These are phyloP conservation scores for Ruellia speciosa DNA, from an alignment of 305 asterid species.

Conservation along the genomic window DNA sequence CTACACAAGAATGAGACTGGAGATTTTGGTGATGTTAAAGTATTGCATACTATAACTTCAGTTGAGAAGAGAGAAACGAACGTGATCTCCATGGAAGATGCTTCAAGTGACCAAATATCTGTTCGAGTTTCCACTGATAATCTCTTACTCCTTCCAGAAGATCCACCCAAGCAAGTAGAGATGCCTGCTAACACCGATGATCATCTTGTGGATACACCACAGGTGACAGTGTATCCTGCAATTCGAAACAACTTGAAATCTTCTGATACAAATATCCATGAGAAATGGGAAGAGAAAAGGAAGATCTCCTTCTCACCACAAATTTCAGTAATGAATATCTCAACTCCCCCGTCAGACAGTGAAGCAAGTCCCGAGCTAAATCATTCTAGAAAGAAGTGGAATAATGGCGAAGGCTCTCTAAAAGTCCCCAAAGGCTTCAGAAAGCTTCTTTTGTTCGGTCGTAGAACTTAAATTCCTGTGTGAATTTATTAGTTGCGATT, in stretches of 20 bases:
- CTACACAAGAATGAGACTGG: conserved; percentile 13
- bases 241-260: conserved; percentile 20
- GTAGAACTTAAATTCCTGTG: conserved; percentile 34
- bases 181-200: conserved; percentile 13
- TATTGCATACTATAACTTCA: conserved; percentile 34
- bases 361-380: conserved; percentile 34
- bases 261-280: conserved; percentile 19
- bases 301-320: conserved; percentile 35
- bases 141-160: conserved; percentile 11
- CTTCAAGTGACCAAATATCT: conserved; percentile 21
- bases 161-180: conserved; percentile 21
- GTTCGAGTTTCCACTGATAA: conserved; percentile 17
- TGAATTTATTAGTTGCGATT: conserved; percentile 1
- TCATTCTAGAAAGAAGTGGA: conserved; percentile 66
- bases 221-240: conserved; percentile 18
- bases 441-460: conserved; percentile 63
- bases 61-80: conserved; percentile 33
- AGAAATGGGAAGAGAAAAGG: conserved; percentile 24
- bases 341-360: conserved; percentile 43
- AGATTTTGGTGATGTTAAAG: conserved; percentile 35
- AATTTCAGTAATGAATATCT: conserved; percentile 28
- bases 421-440: conserved; percentile 62
- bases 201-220: conserved; percentile 15
- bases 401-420: conserved; percentile 43
- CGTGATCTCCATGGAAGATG: conserved; percentile 20